Conservation (phyloP, 352 stramenopile genomes). For the Phytophthora crassamura region DNA sequence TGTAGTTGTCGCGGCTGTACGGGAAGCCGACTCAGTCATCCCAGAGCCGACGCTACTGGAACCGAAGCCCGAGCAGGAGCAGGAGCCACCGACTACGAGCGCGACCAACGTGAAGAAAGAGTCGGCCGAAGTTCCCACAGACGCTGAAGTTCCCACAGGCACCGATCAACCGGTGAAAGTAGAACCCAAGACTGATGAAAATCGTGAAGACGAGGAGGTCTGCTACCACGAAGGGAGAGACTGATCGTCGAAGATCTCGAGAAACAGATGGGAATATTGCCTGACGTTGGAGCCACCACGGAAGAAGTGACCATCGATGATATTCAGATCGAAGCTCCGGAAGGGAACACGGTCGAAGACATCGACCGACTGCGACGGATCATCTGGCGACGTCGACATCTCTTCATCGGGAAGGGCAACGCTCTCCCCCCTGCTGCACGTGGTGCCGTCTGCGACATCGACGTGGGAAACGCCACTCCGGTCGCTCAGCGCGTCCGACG, state of each 20-base stretch:
- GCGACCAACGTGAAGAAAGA: too few species aligned
- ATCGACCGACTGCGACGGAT: conserved; percentile 19
- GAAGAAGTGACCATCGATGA: too few species aligned
- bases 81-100: too few species aligned
- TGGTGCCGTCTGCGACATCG: conserved; percentile 42
- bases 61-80: too few species aligned
- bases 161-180: neutral
- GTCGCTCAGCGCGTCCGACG: conserved; percentile 24
- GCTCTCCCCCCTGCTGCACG: conserved; percentile 13
- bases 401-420: conserved; percentile 41
- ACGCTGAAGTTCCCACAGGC: too few species aligned
- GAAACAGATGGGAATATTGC: conserved; percentile 21
- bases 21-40: too few species aligned
- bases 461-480: conserved; percentile 25
- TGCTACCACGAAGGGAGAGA: conserved; percentile 21
- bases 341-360: too few species aligned
- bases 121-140: too few species aligned
- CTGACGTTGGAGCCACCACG: conserved; percentile 7
- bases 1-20: too few species aligned
- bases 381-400: conserved; percentile 20
- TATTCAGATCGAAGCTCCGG: too few species aligned
- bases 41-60: too few species aligned
- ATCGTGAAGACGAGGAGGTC: conserved; percentile 4
- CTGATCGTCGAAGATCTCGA: conserved; percentile 19
- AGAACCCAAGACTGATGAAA: neutral